phyloP scores from a whole-genome alignment of 768 basidiomycete genomes.

The Psilocybe cubensis region DNA sequence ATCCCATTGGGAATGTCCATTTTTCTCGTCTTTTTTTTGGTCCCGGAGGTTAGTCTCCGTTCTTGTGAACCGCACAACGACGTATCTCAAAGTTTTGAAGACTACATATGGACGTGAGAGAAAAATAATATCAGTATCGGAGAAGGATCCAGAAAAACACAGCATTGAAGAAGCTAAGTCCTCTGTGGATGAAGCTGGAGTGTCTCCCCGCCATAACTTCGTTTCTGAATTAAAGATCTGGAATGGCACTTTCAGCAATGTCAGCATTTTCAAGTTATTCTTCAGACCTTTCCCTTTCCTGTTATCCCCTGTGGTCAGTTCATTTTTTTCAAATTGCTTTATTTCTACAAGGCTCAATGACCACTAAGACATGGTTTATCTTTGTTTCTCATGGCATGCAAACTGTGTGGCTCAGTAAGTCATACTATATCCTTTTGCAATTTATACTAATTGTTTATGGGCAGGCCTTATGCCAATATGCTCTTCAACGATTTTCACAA shows the following conservation, averaged over 20 bases:
- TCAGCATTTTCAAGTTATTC: conserved; percentile 38
- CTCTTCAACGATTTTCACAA: conserved; percentile 47
- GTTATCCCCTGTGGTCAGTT: conserved; percentile 44
- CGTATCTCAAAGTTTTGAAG: conserved; percentile 18
- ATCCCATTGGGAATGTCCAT: conserved; percentile 42
- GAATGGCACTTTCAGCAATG: conserved; percentile 39
- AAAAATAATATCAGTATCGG: neutral
- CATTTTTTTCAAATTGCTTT: too few species aligned
- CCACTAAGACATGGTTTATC: conserved; percentile 35
- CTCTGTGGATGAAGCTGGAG: conserved; percentile 1
- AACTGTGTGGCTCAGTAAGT: conserved; percentile 46
- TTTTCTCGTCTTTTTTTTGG: conserved; percentile 44
- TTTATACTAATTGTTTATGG: neutral
- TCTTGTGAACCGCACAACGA: neutral
- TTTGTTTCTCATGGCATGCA: conserved; percentile 45
- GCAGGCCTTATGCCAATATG: conserved; percentile 45
- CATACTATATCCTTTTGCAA: conserved; percentile 1
- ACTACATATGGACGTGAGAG: conserved; percentile 34
- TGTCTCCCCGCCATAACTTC: conserved; percentile 27
- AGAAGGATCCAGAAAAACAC: conserved; percentile 15
- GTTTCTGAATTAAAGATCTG: conserved; percentile 38
- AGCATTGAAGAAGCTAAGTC: conserved; percentile 22
- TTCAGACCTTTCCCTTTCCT: conserved; percentile 46
- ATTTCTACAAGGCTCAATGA: neutral
- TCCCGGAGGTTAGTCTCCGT: conserved; percentile 39